Percentiles rank a stretch among this genome's conserved stretches.
These are phyloP conservation scores for Euryodendron excelsum DNA, from an alignment of 148 eudicot species.

Conservation along the genomic window DNA sequence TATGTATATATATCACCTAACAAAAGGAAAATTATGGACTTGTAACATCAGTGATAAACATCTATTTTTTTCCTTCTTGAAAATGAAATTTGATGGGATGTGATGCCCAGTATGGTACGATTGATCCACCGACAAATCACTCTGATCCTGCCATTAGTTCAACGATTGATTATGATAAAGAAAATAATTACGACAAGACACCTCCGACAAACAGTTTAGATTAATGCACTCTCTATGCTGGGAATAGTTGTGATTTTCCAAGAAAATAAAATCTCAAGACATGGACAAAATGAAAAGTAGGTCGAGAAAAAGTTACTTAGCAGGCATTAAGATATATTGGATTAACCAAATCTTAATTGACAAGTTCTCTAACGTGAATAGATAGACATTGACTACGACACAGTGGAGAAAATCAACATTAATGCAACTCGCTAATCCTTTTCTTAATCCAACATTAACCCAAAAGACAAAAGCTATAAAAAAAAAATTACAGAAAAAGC, in stretches of 20 bases:
- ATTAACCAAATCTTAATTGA: slow-evolving; percentile 15
- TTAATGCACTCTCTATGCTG: background rate
- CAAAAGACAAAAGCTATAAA: background rate
- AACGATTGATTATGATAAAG: background rate
- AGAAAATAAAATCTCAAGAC: background rate
- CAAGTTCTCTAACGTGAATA: slow-evolving; percentile 3
- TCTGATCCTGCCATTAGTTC: background rate
- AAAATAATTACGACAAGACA: background rate
- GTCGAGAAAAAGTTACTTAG: background rate
- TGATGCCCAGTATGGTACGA: background rate
- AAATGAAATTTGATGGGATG: slow-evolving; percentile 13
- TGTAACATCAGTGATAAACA: too few relatives aligned
- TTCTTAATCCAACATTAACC: too few relatives aligned
- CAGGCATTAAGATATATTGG: background rate
- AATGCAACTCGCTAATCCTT: too few relatives aligned
- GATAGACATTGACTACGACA: slow-evolving; percentile 16
- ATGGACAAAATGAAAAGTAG: background rate
- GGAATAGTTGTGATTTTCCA: background rate
- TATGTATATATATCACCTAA: too few relatives aligned
- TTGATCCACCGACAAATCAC: slow-evolving; percentile 14
- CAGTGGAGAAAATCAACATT: background rate
- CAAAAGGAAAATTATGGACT: too few relatives aligned
- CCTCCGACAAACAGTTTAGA: too few relatives aligned
- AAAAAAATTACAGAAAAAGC: background rate
- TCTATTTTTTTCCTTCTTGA: too few relatives aligned